phyloP scores from a whole-genome alignment of 2,329 filamentous ascomycete species.

The Sporothrix luriei region DNA sequence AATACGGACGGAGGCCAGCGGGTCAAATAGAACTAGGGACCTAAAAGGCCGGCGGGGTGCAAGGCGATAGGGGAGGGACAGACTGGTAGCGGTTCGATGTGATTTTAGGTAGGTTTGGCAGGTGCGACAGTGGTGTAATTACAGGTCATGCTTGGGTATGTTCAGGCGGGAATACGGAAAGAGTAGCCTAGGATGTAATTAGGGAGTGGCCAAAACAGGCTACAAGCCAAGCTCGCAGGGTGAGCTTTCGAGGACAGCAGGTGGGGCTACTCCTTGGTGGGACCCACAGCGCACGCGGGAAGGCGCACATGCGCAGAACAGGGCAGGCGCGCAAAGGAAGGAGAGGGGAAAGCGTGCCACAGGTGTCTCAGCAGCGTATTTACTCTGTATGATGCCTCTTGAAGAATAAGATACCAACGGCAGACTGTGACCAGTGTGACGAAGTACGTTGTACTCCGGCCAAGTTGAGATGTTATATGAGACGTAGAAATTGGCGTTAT shows the following conservation, averaged over 20 bases:
- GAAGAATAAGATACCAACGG: no score
- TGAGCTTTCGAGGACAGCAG: constrained; percentile 8
- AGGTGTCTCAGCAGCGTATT: constrained; percentile 4
- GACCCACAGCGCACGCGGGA: constrained; percentile 24
- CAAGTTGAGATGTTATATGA: no score
- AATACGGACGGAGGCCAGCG: background rate
- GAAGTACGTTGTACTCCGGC: no score
- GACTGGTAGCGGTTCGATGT: background rate
- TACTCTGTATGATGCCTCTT: background rate
- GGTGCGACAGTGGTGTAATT: background rate
- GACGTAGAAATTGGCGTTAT: no score
- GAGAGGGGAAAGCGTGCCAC: background rate
- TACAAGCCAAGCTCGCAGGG: background rate
- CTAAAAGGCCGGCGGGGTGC: background rate
- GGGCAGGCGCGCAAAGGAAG: constrained; percentile 12
- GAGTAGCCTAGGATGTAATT: constrained; percentile 22
- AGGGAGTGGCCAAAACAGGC: constrained; percentile 24
- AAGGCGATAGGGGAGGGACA: background rate
- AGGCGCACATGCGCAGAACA: constrained; percentile 21
- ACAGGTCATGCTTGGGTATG: background rate
- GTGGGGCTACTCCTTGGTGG: background rate
- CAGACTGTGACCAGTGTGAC: no score
- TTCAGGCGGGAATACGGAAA: background rate
- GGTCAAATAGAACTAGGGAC: constrained; percentile 5
- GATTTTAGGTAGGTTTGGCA: no score